phyloP scores from a whole-genome alignment of 352 stramenopile genomes.

The Hyaloperonospora arabidopsidis region DNA sequence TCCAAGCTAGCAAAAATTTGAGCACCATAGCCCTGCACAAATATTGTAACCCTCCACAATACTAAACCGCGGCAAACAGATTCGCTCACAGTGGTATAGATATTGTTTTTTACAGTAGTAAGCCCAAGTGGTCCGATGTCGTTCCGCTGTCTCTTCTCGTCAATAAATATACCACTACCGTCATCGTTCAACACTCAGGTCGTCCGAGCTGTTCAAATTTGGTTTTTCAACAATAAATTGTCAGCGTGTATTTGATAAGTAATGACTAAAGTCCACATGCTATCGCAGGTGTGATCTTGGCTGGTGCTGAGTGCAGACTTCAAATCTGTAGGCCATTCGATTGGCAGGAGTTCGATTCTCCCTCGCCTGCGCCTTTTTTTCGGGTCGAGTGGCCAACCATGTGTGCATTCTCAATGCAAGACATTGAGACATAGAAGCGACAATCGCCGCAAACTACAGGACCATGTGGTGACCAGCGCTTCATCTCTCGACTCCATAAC shows the following conservation, averaged over 20 bases:
- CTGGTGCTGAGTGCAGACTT: constrained; percentile 89
- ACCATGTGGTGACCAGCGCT: constrained; percentile 17
- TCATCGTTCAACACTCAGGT: too few species aligned
- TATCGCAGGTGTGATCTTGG: constrained; percentile 77
- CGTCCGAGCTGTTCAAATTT: neutral
- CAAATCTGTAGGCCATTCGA: constrained; percentile 88
- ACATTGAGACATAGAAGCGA: neutral
- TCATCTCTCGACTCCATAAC: too few species aligned
- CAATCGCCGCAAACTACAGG: too few species aligned
- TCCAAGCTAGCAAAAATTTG: too few species aligned
- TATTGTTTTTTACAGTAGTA: too few species aligned
- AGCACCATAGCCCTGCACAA: too few species aligned
- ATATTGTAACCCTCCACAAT: too few species aligned
- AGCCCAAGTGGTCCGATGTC: too few species aligned
- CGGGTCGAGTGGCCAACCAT: neutral
- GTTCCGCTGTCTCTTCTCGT: too few species aligned
- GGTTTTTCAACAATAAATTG: neutral
- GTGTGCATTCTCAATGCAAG: neutral
- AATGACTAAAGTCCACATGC: neutral
- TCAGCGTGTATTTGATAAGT: neutral
- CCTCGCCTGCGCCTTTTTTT: constrained; percentile 75
- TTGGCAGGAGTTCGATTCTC: constrained; percentile 89
- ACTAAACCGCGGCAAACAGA: too few species aligned
- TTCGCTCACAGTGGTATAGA: too few species aligned
- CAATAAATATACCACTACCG: too few species aligned